phyloP scores from a whole-genome alignment of 306 rosid genomes.

The Ochetophila trinervis region DNA sequence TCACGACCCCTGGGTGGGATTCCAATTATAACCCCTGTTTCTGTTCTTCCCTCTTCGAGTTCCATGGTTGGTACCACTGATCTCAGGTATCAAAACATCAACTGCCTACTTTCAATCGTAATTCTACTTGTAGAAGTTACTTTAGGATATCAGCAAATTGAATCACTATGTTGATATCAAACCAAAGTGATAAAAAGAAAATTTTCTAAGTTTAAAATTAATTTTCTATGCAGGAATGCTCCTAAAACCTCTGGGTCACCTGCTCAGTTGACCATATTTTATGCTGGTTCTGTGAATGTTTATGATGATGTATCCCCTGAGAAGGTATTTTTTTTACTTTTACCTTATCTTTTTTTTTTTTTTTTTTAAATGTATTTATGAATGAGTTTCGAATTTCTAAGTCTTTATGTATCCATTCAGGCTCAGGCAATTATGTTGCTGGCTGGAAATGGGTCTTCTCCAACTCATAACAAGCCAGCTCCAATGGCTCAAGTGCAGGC shows the following conservation, averaged over 20 bases:
- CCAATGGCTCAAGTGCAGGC: constrained; percentile 45
- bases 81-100: constrained; percentile 45
- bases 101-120: background rate
- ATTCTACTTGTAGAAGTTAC: background rate
- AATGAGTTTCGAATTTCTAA: background rate
- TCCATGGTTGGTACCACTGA: constrained; percentile 72
- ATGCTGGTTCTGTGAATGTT: constrained; percentile 76
- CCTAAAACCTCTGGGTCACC: constrained; percentile 45
- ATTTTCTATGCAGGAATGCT: constrained; percentile 42
- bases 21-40: constrained; percentile 37
- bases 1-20: constrained; percentile 52
- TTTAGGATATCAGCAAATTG: constrained; percentile 1
- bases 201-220: background rate
- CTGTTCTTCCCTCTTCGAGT: constrained; percentile 45
- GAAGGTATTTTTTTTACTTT: constrained; percentile 47
- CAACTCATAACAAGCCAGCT: constrained; percentile 27
- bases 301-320: constrained; percentile 76
- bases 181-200: background rate
- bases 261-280: constrained; percentile 82
- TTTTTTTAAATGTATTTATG: background rate
- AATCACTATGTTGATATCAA: background rate
- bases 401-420: constrained; percentile 36
- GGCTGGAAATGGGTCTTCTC: constrained; percentile 62
- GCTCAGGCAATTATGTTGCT: constrained; percentile 81
- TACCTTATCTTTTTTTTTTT: background rate